Evolutionary conservation across 495 filamentous ascomycete genomes (phyloP).

Genomic region (Entonaema liquescens): DNA sequence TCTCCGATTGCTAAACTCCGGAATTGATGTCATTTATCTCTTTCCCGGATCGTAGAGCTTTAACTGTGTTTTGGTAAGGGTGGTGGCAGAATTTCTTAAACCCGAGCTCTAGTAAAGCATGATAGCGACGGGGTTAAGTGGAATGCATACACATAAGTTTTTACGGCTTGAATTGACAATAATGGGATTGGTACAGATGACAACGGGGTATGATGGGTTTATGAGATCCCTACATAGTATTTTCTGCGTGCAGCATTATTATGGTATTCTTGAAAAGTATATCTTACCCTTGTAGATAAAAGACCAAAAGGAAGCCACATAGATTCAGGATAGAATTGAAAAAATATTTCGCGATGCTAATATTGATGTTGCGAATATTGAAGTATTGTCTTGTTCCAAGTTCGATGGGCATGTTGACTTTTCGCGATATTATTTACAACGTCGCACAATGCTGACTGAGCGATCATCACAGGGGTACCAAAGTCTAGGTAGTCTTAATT

Average conservation of each 20-base stretch:
- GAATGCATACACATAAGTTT: background rate
- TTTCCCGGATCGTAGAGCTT: background rate
- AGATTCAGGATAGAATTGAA: background rate
- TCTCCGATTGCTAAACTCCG: background rate
- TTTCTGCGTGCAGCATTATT: background rate
- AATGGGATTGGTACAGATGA: background rate
- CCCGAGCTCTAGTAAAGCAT: background rate
- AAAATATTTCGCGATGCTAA: background rate
- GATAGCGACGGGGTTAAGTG: background rate
- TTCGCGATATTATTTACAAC: background rate
- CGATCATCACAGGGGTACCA: background rate
- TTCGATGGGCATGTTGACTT: background rate
- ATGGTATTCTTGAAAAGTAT: background rate
- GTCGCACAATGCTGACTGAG: conserved; percentile 1
- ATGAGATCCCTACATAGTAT: background rate
- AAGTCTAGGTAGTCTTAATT: background rate
- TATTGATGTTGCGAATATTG: background rate
- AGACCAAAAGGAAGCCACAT: background rate
- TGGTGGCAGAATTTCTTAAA: background rate
- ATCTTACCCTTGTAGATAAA: no score
- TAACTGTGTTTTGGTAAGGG: background rate
- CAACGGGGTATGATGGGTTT: background rate
- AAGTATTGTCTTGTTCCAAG: background rate
- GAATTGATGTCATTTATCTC: background rate
- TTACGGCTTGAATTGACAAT: background rate